Base-by-base conservation (phyloP, 345 rosid genomes). In the Noccaea bulbosa region DNA sequence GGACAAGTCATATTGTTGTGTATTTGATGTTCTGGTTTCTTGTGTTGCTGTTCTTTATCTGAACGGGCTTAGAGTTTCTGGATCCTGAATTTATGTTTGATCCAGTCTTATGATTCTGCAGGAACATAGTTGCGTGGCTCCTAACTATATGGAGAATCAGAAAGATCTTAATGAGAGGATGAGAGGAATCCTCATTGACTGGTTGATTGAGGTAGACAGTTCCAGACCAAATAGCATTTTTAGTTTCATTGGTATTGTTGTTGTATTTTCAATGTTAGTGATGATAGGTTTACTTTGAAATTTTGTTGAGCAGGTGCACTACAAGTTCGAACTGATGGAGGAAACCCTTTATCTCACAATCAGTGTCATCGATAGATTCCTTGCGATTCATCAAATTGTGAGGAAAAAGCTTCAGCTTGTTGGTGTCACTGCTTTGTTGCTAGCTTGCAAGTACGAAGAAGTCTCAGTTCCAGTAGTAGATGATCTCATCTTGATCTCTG, bases 401-500 rank as follows among this genome's bases (percentile, higher is more conserved):
- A 92, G 96, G 79, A 88, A 90, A 86, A 92, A 95, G 76, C 97
- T 95, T 34, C 99, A 95, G 83, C 83, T 92, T 16, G 96, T 95
- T 34, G 99, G 98, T n/a, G 88, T 92, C 6, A 90, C 98, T 22
- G 97, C 97, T 71, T 81, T 95, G 98, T 88, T 94, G 41, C 89
- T 94, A 46, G 99, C 99, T 39, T 94, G 98, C 82, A 94, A 94
- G 53, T 94, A 94, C 58, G 99, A 94, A 79, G 99, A 94, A 70
- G 98, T 94, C 39, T 88, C 90, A 48, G 97, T 94, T 67, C 99
- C 99, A n/a, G 89, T 91, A 46, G 90, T 94, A 2, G 99, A 91
- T 67, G 98, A 94, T 81, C 96, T 94, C 60, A 89, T 91, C 79
- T 73, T 91, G 72, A 94, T 94, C 72, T 88, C 96, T 60, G 99